Conservation (phyloP, 805 yeast species). For the Ogataea nakhonphanomensis region DNA sequence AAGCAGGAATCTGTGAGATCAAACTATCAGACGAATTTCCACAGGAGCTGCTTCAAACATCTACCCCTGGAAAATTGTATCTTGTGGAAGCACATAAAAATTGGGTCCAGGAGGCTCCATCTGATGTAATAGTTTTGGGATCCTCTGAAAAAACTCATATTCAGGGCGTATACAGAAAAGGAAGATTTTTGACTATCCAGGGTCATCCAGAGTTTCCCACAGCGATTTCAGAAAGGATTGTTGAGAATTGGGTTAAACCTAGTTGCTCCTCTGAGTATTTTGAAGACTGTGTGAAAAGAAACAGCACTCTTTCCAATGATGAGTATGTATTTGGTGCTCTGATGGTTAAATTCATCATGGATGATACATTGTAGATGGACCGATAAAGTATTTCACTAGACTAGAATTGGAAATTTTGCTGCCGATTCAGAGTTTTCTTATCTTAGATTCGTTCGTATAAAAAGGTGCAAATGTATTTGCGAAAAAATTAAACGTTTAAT, state of each 20-base stretch:
- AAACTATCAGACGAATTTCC: constrained; percentile 34
- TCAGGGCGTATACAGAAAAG: constrained; percentile 63
- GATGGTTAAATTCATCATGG: constrained; percentile 7
- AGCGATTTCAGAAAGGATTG: constrained; percentile 24
- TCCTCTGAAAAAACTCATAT: constrained; percentile 20
- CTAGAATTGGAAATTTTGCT: too few relatives aligned
- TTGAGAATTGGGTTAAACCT: constrained; percentile 3
- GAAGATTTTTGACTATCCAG: constrained; percentile 64
- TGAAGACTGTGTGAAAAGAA: constrained; percentile 10
- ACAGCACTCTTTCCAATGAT: constrained; percentile 2
- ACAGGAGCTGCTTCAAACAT: neutral
- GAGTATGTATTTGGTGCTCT: constrained; percentile 6
- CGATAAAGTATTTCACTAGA: neutral
- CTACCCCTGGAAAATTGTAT: constrained; percentile 2
- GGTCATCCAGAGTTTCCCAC: constrained; percentile 84
- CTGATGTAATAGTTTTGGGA: constrained; percentile 5
- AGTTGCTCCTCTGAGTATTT: constrained; percentile 4
- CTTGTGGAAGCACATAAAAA: constrained; percentile 12
- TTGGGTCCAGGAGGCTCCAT: constrained; percentile 10
- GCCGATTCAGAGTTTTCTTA: too few relatives aligned
- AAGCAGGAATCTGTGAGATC: constrained; percentile 57
- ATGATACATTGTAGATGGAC: constrained; percentile 4
- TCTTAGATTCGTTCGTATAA: too few relatives aligned
- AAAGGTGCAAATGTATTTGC: neutral
- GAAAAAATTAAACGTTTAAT: neutral